Conservation (phyloP, 2,329 filamentous ascomycete species). For the Colletotrichum theobromicola region DNA sequence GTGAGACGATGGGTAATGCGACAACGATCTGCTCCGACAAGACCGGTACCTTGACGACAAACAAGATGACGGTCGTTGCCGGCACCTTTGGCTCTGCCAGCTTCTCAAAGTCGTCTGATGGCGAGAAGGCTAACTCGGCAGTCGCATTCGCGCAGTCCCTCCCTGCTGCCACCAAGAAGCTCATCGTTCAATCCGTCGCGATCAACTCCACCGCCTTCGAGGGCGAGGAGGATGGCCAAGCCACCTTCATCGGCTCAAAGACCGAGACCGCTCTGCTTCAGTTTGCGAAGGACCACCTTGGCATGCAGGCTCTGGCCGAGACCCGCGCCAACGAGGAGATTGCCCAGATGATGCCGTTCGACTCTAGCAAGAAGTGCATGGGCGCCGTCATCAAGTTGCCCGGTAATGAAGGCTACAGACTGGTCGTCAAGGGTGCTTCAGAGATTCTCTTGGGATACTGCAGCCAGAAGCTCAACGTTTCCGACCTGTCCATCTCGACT, state of each 20-base stretch:
- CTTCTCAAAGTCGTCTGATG: constrained; percentile 35
- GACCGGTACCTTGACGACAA: constrained; percentile 69
- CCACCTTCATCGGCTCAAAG: constrained; percentile 59
- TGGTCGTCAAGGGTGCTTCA: constrained; percentile 61
- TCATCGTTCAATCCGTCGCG: constrained; percentile 48
- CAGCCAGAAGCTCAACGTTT: constrained; percentile 43
- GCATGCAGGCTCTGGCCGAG: constrained; percentile 51
- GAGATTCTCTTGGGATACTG: constrained; percentile 58
- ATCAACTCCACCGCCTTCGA: constrained; percentile 67
- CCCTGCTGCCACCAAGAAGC: constrained; percentile 31
- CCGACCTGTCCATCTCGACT: constrained; percentile 58
- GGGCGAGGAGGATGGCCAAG: constrained; percentile 48
- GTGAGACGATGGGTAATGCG: constrained; percentile 76
- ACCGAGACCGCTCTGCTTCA: constrained; percentile 61
- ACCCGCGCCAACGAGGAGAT: constrained; percentile 50
- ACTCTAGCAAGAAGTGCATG: constrained; percentile 62
- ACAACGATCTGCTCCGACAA: constrained; percentile 81
- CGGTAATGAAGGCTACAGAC: constrained; percentile 47
- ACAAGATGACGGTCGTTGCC: constrained; percentile 77
- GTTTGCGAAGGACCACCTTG: constrained; percentile 54
- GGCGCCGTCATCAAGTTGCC: constrained; percentile 57
- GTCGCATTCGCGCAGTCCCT: constrained; percentile 25
- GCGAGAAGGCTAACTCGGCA: constrained; percentile 27
- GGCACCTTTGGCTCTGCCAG: constrained; percentile 62
- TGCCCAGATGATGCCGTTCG: constrained; percentile 58